Evolutionary conservation across 805 yeast genomes (phyloP).

Genomic region (Candida sithepensis): DNA sequence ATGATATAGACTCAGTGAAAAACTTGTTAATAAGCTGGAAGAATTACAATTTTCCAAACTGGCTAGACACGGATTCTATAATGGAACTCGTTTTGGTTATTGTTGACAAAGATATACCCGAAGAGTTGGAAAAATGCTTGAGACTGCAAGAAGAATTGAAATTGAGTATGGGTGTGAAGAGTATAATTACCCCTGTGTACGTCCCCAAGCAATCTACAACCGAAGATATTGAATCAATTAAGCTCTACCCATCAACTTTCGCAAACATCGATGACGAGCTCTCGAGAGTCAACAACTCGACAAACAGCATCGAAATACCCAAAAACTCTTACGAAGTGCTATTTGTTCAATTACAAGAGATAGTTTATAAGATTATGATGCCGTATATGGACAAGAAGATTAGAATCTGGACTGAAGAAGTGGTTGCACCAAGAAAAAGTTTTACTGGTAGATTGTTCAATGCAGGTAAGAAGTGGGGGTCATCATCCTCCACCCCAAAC

Average conservation of each 20-base stretch:
- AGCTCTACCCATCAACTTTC: conserved; percentile 30
- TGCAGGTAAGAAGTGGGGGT: conserved; percentile 56
- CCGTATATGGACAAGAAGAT: conserved; percentile 87
- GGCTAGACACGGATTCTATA: conserved; percentile 62
- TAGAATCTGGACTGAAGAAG: conserved; percentile 81
- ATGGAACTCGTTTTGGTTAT: conserved; percentile 49
- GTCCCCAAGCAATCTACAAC: conserved; percentile 2
- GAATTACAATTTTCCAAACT: conserved; percentile 48
- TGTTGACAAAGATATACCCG: conserved; percentile 43
- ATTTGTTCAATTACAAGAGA: conserved; percentile 39
- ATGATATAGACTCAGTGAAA: conserved; percentile 53
- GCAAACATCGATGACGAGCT: conserved; percentile 47
- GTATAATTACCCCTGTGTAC: conserved; percentile 18
- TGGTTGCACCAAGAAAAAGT: conserved; percentile 72
- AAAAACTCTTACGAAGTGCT: conserved; percentile 26
- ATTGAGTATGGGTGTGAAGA: conserved; percentile 17
- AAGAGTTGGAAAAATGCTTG: conserved; percentile 39
- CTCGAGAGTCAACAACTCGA: conserved; percentile 7
- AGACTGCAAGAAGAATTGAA: conserved; percentile 31
- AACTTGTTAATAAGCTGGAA: conserved; percentile 53
- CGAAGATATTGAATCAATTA: conserved; percentile 3
- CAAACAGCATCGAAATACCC: conserved; percentile 11
- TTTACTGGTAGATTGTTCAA: conserved; percentile 65
- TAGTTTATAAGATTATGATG: conserved; percentile 47
- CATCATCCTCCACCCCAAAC: conserved; percentile 23